Conservation (phyloP, 2,329 filamentous ascomycete species). For the Aureobasidium musti region DNA sequence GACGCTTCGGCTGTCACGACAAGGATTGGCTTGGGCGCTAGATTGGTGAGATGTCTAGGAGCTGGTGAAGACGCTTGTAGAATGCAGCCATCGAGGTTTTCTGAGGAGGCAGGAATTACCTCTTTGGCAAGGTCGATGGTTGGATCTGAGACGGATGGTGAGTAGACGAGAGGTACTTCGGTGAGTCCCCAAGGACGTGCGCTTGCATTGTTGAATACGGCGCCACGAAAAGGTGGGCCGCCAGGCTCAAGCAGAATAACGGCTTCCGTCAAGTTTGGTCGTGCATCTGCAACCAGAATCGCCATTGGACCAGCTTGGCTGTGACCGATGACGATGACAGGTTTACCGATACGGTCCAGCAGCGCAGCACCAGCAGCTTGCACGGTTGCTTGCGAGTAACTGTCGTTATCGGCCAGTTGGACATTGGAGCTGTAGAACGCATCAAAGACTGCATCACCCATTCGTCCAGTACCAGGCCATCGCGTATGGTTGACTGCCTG, state of each 20-base stretch:
- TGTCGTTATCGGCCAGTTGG: conserved; percentile 41
- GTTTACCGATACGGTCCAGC: conserved; percentile 47
- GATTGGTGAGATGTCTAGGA: conserved; percentile 51
- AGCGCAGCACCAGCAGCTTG: conserved; percentile 46
- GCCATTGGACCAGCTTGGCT: conserved; percentile 52
- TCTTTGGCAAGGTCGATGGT: conserved; percentile 33
- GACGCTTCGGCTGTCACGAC: conserved; percentile 57
- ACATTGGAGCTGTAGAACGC: conserved; percentile 51
- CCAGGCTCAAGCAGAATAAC: conserved; percentile 57
- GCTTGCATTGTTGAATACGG: conserved; percentile 28
- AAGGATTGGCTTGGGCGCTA: conserved; percentile 53
- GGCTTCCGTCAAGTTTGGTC: conserved; percentile 52
- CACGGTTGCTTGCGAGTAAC: conserved; percentile 40
- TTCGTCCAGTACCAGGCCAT: conserved; percentile 44
- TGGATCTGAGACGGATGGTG: conserved; percentile 39
- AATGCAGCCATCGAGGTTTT: conserved; percentile 42
- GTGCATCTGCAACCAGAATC: conserved; percentile 54
- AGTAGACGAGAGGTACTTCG: conserved; percentile 40
- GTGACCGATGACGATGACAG: conserved; percentile 53
- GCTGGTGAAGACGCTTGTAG: conserved; percentile 43
- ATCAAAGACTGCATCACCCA: conserved; percentile 54
- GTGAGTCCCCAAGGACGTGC: conserved; percentile 42
- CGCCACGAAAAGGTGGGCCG: conserved; percentile 53
- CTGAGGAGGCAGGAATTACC: conserved; percentile 25
- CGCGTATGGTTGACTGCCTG: conserved; percentile 49